Percentiles rank a stretch among this genome's conserved stretches.
Evolutionary conservation across 768 basidiomycete genomes (phyloP).

Genomic region (Lactarius deliciosus): DNA sequence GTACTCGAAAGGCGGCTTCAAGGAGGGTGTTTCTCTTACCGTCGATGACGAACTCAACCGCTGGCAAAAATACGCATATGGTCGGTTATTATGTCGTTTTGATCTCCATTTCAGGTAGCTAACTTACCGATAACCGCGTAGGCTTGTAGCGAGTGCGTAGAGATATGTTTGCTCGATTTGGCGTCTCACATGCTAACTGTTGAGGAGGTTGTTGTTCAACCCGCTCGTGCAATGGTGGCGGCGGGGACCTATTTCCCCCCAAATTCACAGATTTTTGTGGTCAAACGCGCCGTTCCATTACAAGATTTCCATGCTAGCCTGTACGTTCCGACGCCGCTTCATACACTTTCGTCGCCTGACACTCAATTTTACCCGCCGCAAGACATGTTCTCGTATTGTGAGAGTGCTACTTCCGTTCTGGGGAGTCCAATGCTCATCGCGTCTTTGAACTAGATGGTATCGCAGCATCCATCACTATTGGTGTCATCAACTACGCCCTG

Average conservation of each 20-base stretch:
- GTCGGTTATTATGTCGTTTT: slow-evolving; percentile 37
- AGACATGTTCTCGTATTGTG: slow-evolving; percentile 57
- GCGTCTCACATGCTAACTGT: slow-evolving; percentile 36
- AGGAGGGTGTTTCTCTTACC: slow-evolving; percentile 89
- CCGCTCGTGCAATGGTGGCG: slow-evolving; percentile 78
- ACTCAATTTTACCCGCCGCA: background rate
- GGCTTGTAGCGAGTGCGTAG: slow-evolving; percentile 56
- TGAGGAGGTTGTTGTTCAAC: slow-evolving; percentile 58
- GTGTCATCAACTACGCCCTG: slow-evolving; percentile 69
- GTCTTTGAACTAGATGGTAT: slow-evolving; percentile 45
- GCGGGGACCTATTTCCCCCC: slow-evolving; percentile 76
- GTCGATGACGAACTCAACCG: slow-evolving; percentile 88
- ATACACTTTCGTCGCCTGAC: background rate
- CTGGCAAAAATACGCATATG: slow-evolving; percentile 90
- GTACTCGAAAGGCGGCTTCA: slow-evolving; percentile 81
- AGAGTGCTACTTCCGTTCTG: slow-evolving; percentile 29
- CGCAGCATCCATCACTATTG: slow-evolving; percentile 63
- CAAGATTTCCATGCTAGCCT: slow-evolving; percentile 54
- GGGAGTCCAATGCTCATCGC: background rate
- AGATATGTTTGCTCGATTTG: background rate
- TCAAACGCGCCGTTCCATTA: slow-evolving; percentile 52
- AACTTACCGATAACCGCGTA: slow-evolving; percentile 29
- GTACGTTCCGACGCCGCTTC: slow-evolving; percentile 34
- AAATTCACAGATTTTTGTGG: slow-evolving; percentile 78
- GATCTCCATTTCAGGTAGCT: background rate